Conservation (phyloP, 176 grass and related monocot species). For the Ampelocalamus luodianensis region DNA sequence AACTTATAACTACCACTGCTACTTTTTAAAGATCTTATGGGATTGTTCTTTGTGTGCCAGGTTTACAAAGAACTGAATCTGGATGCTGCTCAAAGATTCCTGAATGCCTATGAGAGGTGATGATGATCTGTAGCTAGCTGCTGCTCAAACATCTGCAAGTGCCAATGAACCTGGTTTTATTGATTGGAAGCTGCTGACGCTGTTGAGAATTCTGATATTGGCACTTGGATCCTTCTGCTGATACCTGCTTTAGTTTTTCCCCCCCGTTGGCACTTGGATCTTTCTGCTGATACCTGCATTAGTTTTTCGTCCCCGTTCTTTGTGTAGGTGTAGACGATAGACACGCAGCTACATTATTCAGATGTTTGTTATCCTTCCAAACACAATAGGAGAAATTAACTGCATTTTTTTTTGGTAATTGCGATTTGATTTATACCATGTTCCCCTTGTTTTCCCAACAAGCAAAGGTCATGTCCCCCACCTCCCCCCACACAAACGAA, state of each 20-base stretch:
- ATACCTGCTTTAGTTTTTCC: background rate
- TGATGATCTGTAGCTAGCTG: conserved; percentile 13
- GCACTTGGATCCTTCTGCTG: background rate
- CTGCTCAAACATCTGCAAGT: background rate
- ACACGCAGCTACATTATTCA: background rate
- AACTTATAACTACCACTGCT: background rate
- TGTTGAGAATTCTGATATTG: conserved; percentile 13
- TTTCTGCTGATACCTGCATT: background rate
- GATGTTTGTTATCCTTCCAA: background rate
- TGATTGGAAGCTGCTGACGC: background rate
- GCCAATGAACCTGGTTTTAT: background rate
- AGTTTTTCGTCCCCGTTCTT: background rate
- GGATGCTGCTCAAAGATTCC: conserved; percentile 68
- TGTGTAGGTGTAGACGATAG: background rate
- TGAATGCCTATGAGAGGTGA: conserved; percentile 53
- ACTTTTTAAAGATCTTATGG: background rate
- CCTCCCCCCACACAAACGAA: no score
- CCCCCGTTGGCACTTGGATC: background rate
- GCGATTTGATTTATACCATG: background rate
- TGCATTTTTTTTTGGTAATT: background rate
- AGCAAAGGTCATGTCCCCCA: background rate
- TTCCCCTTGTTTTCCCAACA: background rate
- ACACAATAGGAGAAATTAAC: background rate
- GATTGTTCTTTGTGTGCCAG: conserved; percentile 47
- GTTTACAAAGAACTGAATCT: conserved; percentile 83